Base-by-base conservation (phyloP, 148 eudicot genomes). In the Vaccinium macrocarpon region DNA sequence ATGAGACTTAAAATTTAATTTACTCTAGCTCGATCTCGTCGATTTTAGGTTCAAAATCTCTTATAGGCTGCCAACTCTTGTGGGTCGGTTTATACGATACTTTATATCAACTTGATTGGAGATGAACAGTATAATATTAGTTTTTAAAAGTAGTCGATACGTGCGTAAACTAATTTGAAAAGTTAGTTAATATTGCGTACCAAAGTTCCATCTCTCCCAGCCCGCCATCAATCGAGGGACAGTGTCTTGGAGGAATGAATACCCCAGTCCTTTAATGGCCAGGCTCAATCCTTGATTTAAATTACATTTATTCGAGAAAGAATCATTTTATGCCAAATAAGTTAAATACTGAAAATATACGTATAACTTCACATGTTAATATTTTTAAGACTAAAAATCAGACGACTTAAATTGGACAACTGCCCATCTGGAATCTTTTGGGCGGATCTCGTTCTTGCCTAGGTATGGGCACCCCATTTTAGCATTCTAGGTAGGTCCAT, bases 241-340 rank as follows among this genome's bases (percentile, higher is more conserved):
- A 53, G 81, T 56, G 81, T 56, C 81, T 35, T 19, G 81, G 68
- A 49, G 81, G 68, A 27, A 52, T 78, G 80, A 51, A 78, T 78
- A 23, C 16, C 15, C 16, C 15, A 46, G 52, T 18, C 23, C 50
- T 18, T 74, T 42, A 74, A 74, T 19, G 72, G 72, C 72, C 72
- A 25, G 32, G 72, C 72, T 66, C 4, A 66, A 66, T 23, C 72
- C 72, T 66, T 9, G 35, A 55, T 55, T 55, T 16, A 2, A 18
- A 59, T 6, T 21, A 21, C 23, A 59, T 21, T 59, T 59, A 21
- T 59, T 8, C 9, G 25, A 0, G 25, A 19, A 59, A 19, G 8
- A 59, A 1, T 21, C 1, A 19, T 18, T 51, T 57, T 57, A 57
- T 19, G 3, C 66, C 1, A 21, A 59, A 59, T 59, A 59, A 59